phyloP scores from a whole-genome alignment of 2,329 filamentous ascomycete genomes.

The Diaporthe ampelina region DNA sequence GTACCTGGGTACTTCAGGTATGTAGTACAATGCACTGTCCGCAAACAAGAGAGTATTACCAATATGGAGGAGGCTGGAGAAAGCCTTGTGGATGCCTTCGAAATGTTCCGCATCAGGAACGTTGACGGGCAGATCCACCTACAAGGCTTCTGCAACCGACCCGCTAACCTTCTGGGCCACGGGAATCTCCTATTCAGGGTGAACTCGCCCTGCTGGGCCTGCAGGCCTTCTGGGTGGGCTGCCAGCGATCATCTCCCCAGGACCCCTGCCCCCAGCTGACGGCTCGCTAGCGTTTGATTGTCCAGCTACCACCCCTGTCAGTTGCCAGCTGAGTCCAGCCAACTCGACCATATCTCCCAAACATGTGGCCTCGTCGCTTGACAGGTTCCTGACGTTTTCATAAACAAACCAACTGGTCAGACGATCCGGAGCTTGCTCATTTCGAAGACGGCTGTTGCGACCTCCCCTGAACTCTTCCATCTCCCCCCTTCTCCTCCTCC shows the following conservation, averaged over 20 bases:
- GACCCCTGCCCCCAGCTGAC: slow-evolving; percentile 32
- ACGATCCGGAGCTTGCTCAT: slow-evolving; percentile 23
- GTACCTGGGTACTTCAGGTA: neutral
- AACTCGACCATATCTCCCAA: slow-evolving; percentile 25
- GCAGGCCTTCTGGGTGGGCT: neutral
- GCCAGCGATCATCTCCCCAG: slow-evolving; percentile 15
- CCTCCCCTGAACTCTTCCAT: neutral
- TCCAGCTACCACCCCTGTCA: slow-evolving; percentile 37
- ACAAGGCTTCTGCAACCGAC: slow-evolving; percentile 20
- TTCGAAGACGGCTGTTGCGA: neutral
- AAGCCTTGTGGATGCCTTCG: slow-evolving; percentile 28
- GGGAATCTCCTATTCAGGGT: slow-evolving; percentile 2
- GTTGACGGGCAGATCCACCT: slow-evolving; percentile 11
- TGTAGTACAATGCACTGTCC: neutral
- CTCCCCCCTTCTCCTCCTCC: neutral
- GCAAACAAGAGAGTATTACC: neutral
- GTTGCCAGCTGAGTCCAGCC: slow-evolving; percentile 30
- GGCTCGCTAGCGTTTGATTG: slow-evolving; percentile 29
- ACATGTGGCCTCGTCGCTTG: slow-evolving; percentile 40
- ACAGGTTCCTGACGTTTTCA: slow-evolving; percentile 39
- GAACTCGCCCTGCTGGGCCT: neutral
- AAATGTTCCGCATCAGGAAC: slow-evolving; percentile 26
- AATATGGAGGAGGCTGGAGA: slow-evolving; percentile 18
- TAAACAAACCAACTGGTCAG: slow-evolving; percentile 30
- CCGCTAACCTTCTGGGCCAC: slow-evolving; percentile 7